These are phyloP conservation scores for Ogataea paradorogensis DNA, from an alignment of 805 yeast species.

Conservation along the genomic window DNA sequence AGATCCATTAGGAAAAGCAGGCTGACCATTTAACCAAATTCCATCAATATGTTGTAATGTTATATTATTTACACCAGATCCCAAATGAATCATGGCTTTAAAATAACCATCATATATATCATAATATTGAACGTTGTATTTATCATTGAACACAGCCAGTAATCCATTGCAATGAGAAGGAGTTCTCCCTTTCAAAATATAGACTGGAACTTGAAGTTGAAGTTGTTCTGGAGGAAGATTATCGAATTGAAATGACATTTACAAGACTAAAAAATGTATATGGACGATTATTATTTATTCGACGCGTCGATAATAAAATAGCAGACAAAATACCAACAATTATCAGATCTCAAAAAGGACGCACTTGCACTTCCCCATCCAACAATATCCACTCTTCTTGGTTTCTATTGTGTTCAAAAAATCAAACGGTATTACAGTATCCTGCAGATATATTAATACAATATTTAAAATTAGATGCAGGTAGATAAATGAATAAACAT, in stretches of 20 bases:
- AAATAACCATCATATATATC: conserved; percentile 71
- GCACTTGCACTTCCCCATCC: no score
- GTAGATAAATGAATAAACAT: no score
- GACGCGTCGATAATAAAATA: not conserved
- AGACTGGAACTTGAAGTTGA: conserved; percentile 44
- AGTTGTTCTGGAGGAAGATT: conserved; percentile 33
- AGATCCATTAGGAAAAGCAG: conserved; percentile 17
- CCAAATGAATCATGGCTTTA: conserved; percentile 67
- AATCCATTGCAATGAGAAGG: conserved; percentile 32
- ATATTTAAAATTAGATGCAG: no score
- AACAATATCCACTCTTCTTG: no score
- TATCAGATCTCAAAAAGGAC: no score
- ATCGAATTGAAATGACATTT: conserved; percentile 31
- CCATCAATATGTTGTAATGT: conserved; percentile 47
- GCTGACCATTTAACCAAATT: conserved; percentile 33
- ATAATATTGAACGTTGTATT: conserved; percentile 65
- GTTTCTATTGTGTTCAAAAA: no score
- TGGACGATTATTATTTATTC: not conserved
- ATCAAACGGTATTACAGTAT: no score
- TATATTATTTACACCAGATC: conserved; percentile 59
- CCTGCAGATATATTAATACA: no score
- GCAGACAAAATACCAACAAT: no score
- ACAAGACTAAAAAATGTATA: not conserved
- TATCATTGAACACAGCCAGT: conserved; percentile 40
- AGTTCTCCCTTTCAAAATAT: conserved; percentile 48